Evolutionary conservation across 192 early-diverging fungal species (phyloP), one percentile per base, ranked within the genome.

Genomic region (Gigaspora rosea): DNA sequence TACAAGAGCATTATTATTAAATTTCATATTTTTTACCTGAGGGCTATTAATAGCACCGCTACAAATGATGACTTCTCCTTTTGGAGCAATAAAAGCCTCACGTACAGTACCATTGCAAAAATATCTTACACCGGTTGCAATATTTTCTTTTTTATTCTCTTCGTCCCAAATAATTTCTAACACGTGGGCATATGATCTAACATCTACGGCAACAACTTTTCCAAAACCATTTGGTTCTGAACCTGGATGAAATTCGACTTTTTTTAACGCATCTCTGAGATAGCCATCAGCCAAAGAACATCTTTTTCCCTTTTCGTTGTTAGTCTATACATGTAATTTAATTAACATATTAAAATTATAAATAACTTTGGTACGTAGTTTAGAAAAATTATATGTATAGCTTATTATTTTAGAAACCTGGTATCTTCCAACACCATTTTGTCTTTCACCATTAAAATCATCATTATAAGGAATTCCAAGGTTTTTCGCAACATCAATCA

Each of bases 51-150:
- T 41, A 6, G 62, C 13, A 15, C 62, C 62, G 36, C 27, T 32
- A 41, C 62, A 35, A 35, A 63, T 11, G 6, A 63, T 63, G 13
- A 63, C 32, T 63, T 63, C 62, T 33, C 62, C 62, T 32, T 63
- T 63, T 63, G 62, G 62, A 13, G 35, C 62, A 63, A 63, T 63
- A 35, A 35, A 63, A 63, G 62, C 27, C 15, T 63, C 35, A 63
- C 32, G 35, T 13, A 63, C 27, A 33, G 1, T 15, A 0, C 62
- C 62, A 41, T 33, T 10, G 32, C 6, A 63, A 63, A 18, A 63
- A 13, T 63, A 63, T 3, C 32, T 63, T 3, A 63, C 15, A 3
- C 62, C 62, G 15, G 11, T 63, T 35, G 62, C 62, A 35, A 63
- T 5, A 35, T 63, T 63, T 35, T 35, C 62, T 15, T 63, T 33